A percentile compares a stretch with the other conserved stretches of the same genome.
These are phyloP conservation scores for Uronychia binucleata DNA, from an alignment of 73 alveolate species.

Conservation along the genomic window DNA sequence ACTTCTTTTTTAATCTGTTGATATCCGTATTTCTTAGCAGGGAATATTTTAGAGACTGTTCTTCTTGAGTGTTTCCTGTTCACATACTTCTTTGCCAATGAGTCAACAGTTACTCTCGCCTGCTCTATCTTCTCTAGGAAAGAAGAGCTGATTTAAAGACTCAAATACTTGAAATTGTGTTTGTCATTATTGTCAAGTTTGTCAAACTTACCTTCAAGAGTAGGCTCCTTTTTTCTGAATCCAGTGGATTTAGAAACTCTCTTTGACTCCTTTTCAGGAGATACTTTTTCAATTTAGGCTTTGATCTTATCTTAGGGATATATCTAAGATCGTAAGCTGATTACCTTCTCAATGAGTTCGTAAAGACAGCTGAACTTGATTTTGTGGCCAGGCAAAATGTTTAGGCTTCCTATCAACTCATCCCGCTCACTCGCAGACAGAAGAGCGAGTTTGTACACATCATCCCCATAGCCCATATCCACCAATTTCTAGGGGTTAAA, in stretches of 20 bases:
- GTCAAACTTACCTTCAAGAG: not conserved
- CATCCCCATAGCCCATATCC: conserved; percentile 37
- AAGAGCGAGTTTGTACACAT: conserved; percentile 32
- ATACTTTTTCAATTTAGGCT: not conserved
- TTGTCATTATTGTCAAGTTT: not conserved
- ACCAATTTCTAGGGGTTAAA: conserved; percentile 5
- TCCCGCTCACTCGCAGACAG: conserved; percentile 19
- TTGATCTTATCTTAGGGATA: conserved; percentile 17
- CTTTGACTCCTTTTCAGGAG: not conserved
- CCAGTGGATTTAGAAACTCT: not conserved
- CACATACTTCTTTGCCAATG: conserved; percentile 1
- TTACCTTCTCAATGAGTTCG: conserved; percentile 45
- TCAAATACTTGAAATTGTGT: not conserved
- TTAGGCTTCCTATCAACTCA: conserved; percentile 16
- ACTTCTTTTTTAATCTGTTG: not conserved
- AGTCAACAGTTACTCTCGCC: conserved; percentile 1
- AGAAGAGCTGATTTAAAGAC: not conserved
- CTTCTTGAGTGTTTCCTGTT: conserved; percentile 8
- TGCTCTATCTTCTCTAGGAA: not conserved
- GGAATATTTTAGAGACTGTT: conserved; percentile 35
- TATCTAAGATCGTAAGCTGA: conserved; percentile 3
- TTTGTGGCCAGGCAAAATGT: conserved; percentile 44
- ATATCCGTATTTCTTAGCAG: conserved; percentile 30
- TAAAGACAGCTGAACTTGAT: conserved; percentile 29
- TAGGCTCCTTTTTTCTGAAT: not conserved